These are phyloP conservation scores for Naganishia albida DNA, from an alignment of 1,284 basidiomycete species.

Conservation along the genomic window DNA sequence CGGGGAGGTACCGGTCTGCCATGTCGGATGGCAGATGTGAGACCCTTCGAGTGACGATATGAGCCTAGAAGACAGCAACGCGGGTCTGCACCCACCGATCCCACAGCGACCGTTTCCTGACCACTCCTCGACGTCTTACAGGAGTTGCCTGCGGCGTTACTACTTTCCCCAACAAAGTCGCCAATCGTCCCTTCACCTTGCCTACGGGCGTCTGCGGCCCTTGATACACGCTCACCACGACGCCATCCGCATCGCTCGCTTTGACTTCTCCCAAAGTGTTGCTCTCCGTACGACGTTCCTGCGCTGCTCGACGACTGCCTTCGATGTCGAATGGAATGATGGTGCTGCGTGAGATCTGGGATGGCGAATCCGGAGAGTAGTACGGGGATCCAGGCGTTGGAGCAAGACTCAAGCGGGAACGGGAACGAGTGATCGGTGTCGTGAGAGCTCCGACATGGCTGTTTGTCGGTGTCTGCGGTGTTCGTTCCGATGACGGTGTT, in stretches of 20 bases:
- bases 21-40: slow-evolving; percentile 28
- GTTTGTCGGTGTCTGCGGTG: neutral
- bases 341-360: slow-evolving; percentile 27
- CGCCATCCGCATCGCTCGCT: slow-evolving; percentile 8
- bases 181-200: slow-evolving; percentile 12
- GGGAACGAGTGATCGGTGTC: slow-evolving; percentile 10
- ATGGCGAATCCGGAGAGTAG: slow-evolving; percentile 28
- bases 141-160: slow-evolving; percentile 5
- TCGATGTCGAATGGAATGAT: slow-evolving; percentile 32
- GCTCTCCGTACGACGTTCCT: neutral
- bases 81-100: neutral
- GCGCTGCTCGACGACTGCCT: slow-evolving; percentile 25
- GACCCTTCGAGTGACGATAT: slow-evolving; percentile 35
- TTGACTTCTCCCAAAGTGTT: neutral
- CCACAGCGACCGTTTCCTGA: slow-evolving; percentile 54
- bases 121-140: slow-evolving; percentile 41
- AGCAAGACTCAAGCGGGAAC: slow-evolving; percentile 18
- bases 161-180: slow-evolving; percentile 9
- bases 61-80: neutral
- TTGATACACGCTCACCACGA: slow-evolving; percentile 3
- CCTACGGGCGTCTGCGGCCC: slow-evolving; percentile 13
- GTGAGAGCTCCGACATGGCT: neutral
- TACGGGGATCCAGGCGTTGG: slow-evolving; percentile 26
- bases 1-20: slow-evolving; percentile 56
- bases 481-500: neutral